phyloP scores from a whole-genome alignment of 495 filamentous ascomycete species.

The Cairneyella variabilis region DNA sequence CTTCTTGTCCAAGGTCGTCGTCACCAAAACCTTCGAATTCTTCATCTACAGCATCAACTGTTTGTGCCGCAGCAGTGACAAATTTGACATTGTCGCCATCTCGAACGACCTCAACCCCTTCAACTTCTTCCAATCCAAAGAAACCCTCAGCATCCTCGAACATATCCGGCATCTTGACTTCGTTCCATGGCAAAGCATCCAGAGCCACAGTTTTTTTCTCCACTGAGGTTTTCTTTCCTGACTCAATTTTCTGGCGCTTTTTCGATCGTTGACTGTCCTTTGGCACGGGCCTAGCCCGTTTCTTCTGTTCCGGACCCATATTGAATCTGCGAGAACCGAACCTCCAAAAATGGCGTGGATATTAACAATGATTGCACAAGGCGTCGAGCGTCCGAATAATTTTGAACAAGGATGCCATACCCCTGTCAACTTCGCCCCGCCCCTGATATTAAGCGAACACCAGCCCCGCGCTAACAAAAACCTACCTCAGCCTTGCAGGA shows the following conservation, averaged over 20 bases:
- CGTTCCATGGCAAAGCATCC: slow-evolving; percentile 78
- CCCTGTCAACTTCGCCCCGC: not conserved
- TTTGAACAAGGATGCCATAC: not conserved
- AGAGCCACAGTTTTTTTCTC: slow-evolving; percentile 37
- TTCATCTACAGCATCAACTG: slow-evolving; percentile 40
- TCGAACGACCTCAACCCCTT: slow-evolving; percentile 76
- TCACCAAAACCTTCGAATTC: slow-evolving; percentile 55
- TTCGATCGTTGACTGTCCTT: slow-evolving; percentile 16
- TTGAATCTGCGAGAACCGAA: not conserved
- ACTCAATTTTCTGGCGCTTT: slow-evolving; percentile 26
- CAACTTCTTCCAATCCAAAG: slow-evolving; percentile 88
- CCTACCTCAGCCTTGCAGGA: slow-evolving; percentile 17
- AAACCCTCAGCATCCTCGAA: slow-evolving; percentile 93
- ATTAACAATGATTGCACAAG: not conserved
- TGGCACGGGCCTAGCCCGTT: slow-evolving; percentile 17
- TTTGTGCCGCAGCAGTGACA: slow-evolving; percentile 29
- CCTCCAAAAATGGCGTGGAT: not conserved
- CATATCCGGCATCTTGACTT: slow-evolving; percentile 77
- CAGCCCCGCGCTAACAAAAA: slow-evolving; percentile 19
- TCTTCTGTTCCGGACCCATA: slow-evolving; percentile 25
- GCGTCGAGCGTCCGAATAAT: not conserved
- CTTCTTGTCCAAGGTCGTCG: slow-evolving; percentile 29
- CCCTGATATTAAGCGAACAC: no score
- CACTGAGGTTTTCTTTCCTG: not conserved
- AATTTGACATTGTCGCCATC: slow-evolving; percentile 50